Base-by-base conservation (phyloP, 768 basidiomycete species). In the Mycena polygramma region DNA sequence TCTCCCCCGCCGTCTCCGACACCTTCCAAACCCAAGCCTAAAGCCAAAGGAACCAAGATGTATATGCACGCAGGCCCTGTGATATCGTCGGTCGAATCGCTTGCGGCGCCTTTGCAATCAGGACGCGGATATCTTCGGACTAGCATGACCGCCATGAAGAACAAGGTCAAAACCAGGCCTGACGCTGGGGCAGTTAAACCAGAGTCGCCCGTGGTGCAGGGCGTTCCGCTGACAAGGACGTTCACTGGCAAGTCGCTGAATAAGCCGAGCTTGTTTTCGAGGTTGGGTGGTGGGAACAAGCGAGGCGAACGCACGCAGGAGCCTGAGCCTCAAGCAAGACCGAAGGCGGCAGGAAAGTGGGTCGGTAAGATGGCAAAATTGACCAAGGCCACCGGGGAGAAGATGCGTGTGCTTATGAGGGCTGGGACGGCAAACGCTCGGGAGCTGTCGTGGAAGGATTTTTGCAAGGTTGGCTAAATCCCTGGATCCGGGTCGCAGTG, bases 81-180 rank as follows among this genome's bases (percentile, higher is more conserved):
- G 37, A 63, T 68, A 36, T 36, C 41, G 26, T 59, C 69, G 13
- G 63, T 46, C 19, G 69, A 70, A 49, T 48, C 43, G 30, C 35
- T 70, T 15, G 57, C 69, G n/a, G 45, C 69, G 57, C 69, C 69
- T 24, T 19, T 54, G 26, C 69, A 65, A 51, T 70, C 69, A 9
- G 69, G 69, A 4, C 69, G 17, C 30, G 52, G 53, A 6, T 70
- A 66, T 62, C 37, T 70, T 35, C 69, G 37, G 24, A 24, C 43
- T 10, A 60, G 52, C 53, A 24, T 60, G 20, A 24, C 35, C 2
- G 3, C 8, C 35, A 20, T 22, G 8, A 66, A 57, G 30, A 57
- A 6, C 59, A 70, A 70, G 41, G 48, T 41, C 58, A 70, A 66
- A 36, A 66, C 69, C 11, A 43, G 69, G 14, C 58, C 58, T 10